Evolutionary conservation across 164 flowering plant species (phyloP).

Genomic region (grape (Vitis vinifera)): ASM3070453v1 NC_081822.1:3713001-3713500

Average conservation of each 20-base stretch:
- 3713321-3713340: constrained; percentile 97
- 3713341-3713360: constrained; percentile 93
- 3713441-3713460: constrained; percentile 99
- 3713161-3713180: constrained; percentile 93
- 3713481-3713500: no score
- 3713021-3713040: background rate
- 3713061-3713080: no score
- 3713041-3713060: no score
- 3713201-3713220: background rate
- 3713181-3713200: background rate
- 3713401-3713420: constrained; percentile 90
- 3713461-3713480: constrained; percentile 66
- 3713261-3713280: background rate
- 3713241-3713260: background rate
- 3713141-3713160: constrained; percentile 88
- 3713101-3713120: constrained; percentile 95
- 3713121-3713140: constrained; percentile 99
- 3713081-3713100: background rate
- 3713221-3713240: background rate
- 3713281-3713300: constrained; percentile 1
- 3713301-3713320: constrained; percentile 99
- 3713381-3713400: constrained; percentile 95
- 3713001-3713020: background rate
- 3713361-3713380: constrained; percentile 99
- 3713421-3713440: constrained; percentile 99